Conservation (phyloP, 768 basidiomycete species). For the Boletus rubroflammeus region DNA sequence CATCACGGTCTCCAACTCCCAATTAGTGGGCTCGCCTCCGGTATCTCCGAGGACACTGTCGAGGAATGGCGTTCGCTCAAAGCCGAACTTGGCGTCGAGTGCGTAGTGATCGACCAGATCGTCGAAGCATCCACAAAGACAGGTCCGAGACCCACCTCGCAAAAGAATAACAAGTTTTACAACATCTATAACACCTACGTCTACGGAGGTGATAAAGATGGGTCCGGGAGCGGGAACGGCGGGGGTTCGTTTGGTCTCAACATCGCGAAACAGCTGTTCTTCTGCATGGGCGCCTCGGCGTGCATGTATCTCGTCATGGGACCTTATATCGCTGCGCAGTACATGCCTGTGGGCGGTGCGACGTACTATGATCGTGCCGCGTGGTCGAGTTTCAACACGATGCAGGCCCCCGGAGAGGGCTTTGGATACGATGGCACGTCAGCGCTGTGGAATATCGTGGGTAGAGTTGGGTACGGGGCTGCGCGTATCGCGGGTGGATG, state of each 20-base stretch:
- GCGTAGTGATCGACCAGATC: conserved; percentile 72
- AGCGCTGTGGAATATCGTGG: conserved; percentile 67
- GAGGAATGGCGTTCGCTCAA: conserved; percentile 82
- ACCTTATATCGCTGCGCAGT: conserved; percentile 55
- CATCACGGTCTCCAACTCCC: conserved; percentile 56
- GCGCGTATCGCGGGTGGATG: conserved; percentile 73
- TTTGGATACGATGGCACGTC: conserved; percentile 57
- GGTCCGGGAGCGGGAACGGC: conserved; percentile 18
- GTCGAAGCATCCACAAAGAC: conserved; percentile 38
- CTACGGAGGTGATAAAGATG: conserved; percentile 43
- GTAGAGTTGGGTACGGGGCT: conserved; percentile 69
- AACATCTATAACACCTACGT: conserved; percentile 82
- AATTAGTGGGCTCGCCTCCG: conserved; percentile 42
- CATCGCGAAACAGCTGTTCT: conserved; percentile 44
- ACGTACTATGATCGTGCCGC: conserved; percentile 74
- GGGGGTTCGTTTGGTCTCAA: conserved; percentile 30
- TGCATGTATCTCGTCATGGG: conserved; percentile 58
- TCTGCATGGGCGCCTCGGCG: conserved; percentile 62
- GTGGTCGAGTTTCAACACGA: conserved; percentile 75
- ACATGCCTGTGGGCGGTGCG: conserved; percentile 57
- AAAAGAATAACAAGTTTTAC: conserved; percentile 62
- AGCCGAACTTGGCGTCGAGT: conserved; percentile 74
- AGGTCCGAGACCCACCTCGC: conserved; percentile 31
- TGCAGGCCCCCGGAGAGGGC: conserved; percentile 69
- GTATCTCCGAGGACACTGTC: conserved; percentile 60